Evolutionary conservation across 2,329 filamentous ascomycete species (phyloP).

Genomic region (Chalaropsis ovoidea): DNA sequence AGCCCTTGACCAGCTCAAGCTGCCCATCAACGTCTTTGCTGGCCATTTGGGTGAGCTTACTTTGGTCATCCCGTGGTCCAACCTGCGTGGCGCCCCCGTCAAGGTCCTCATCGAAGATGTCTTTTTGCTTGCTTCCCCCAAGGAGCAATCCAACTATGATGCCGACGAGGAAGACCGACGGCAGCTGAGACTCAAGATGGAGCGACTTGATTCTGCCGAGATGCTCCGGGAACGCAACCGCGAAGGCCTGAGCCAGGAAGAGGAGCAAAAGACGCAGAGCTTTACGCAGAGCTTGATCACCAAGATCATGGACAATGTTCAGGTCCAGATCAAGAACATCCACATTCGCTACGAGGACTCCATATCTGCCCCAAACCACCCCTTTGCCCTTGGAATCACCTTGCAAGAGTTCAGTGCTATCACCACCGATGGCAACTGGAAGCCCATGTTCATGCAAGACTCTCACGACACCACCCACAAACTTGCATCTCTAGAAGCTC

Average conservation of each 20-base stretch:
- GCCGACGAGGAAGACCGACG: constrained; percentile 83
- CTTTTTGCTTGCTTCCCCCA: constrained; percentile 86
- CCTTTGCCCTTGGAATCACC: constrained; percentile 85
- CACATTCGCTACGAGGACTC: constrained; percentile 97
- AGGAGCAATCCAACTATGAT: constrained; percentile 88
- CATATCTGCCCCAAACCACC: constrained; percentile 86
- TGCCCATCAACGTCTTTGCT: constrained; percentile 93
- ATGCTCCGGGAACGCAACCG: constrained; percentile 81
- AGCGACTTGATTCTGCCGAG: constrained; percentile 94
- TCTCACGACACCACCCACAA: constrained; percentile 79
- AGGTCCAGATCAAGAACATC: constrained; percentile 96
- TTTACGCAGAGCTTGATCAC: constrained; percentile 92
- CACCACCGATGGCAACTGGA: constrained; percentile 91
- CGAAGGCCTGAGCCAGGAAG: constrained; percentile 89
- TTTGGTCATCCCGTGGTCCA: constrained; percentile 93
- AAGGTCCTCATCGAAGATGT: constrained; percentile 95
- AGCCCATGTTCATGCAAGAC: constrained; percentile 89
- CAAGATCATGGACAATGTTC: constrained; percentile 95
- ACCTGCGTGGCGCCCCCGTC: constrained; percentile 85
- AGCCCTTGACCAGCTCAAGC: constrained; percentile 90
- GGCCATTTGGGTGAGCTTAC: constrained; percentile 89
- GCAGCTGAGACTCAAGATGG: constrained; percentile 90
- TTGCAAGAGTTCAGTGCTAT: constrained; percentile 94
- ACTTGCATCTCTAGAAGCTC: constrained; percentile 74
- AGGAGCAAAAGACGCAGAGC: constrained; percentile 94